phyloP scores from a whole-genome alignment of 768 basidiomycete genomes.

The Coprinellus micaceus region DNA sequence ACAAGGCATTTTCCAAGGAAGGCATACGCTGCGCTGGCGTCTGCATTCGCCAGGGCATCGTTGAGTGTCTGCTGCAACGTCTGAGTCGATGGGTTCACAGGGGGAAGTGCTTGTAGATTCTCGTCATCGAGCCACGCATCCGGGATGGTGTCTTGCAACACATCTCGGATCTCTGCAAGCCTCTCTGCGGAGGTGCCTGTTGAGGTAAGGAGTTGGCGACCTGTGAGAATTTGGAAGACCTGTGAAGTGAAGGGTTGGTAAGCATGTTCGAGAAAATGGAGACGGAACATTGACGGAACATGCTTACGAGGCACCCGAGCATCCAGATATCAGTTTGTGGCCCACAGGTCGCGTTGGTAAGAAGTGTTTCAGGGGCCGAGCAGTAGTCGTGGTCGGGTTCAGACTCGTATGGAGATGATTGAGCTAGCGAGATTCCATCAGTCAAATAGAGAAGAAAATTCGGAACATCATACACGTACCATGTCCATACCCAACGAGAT shows the following conservation, averaged over 20 bases:
- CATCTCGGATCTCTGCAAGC: background rate
- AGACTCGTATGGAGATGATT: slow-evolving; percentile 7
- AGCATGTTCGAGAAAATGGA: background rate
- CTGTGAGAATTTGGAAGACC: slow-evolving; percentile 51
- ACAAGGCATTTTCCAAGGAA: background rate
- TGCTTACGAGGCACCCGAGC: slow-evolving; percentile 13
- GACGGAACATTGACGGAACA: too few relatives aligned
- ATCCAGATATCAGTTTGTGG: slow-evolving; percentile 18
- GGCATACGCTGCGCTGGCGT: background rate
- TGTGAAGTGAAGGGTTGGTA: slow-evolving; percentile 26
- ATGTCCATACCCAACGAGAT: slow-evolving; percentile 12
- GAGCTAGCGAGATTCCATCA: slow-evolving; percentile 5
- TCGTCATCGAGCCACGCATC: background rate
- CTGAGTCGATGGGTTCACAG: background rate
- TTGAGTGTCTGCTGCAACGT: background rate
- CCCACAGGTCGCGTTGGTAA: slow-evolving; percentile 10
- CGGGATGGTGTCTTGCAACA: background rate
- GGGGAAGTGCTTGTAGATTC: background rate
- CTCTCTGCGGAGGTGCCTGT: background rate
- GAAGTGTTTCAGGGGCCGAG: slow-evolving; percentile 15
- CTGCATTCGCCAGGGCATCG: background rate
- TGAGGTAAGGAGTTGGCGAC: slow-evolving; percentile 50
- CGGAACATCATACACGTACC: too few relatives aligned
- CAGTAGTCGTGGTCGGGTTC: slow-evolving; percentile 8
- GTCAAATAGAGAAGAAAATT: background rate